Conservation (phyloP, 2,329 filamentous ascomycete species). For the Diaporthe nobilis region DNA sequence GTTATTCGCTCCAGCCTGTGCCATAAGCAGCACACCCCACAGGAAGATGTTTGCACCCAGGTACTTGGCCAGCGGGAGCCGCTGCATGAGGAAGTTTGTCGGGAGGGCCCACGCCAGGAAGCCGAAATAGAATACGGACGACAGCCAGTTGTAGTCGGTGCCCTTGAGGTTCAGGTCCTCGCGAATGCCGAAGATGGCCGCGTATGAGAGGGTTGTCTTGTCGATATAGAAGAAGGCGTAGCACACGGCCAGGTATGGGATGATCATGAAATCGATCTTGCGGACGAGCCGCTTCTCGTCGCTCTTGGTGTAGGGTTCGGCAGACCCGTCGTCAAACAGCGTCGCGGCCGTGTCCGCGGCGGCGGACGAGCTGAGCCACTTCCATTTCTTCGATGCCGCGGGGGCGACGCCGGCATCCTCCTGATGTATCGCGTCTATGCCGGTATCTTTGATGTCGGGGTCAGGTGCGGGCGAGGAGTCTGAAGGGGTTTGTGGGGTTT, state of each 20-base stretch:
- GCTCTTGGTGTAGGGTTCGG: conserved; percentile 33
- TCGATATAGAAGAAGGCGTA: conserved; percentile 46
- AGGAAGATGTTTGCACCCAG: conserved; percentile 66
- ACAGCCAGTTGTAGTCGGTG: conserved; percentile 70
- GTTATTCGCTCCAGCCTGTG: conserved; percentile 68
- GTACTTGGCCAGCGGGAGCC: conserved; percentile 53
- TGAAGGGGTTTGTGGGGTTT: background rate
- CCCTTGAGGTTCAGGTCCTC: conserved; percentile 71
- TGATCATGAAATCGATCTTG: conserved; percentile 41
- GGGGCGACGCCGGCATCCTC: background rate
- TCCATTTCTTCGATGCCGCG: background rate
- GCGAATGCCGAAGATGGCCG: conserved; percentile 75
- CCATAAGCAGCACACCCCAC: conserved; percentile 63
- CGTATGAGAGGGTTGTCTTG: conserved; percentile 72
- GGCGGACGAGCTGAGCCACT: conserved; percentile 4
- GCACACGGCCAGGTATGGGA: conserved; percentile 39
- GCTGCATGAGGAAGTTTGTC: conserved; percentile 51
- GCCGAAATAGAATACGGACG: conserved; percentile 67
- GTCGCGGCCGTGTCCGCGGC: conserved; percentile 35
- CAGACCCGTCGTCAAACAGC: conserved; percentile 20
- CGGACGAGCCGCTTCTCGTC: conserved; percentile 39
- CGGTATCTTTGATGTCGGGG: conserved; percentile 25
- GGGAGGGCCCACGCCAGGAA: conserved; percentile 51
- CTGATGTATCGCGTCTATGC: conserved; percentile 16
- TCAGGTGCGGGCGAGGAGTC: background rate